Base-by-base conservation (phyloP, 2,329 filamentous ascomycete genomes). In the Pseudocercospora musae region DNA sequence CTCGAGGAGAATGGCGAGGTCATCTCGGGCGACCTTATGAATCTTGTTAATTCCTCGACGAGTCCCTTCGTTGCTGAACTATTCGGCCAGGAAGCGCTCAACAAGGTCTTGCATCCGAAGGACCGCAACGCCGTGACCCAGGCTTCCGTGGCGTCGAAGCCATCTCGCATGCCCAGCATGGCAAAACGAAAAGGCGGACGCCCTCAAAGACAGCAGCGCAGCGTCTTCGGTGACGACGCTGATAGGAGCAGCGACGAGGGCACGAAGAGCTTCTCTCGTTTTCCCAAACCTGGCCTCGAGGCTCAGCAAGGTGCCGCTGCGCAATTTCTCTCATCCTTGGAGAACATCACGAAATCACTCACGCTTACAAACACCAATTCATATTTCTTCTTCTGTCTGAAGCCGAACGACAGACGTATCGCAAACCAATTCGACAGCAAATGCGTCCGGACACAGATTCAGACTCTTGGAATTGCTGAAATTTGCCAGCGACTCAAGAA, bases 391-490 rank as follows among this genome's bases (percentile, higher is more conserved):
- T 97, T 99, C 78, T 99, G 95, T 73, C 79, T 99, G 66, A 99
- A 99, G 78, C 94, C 95, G 21, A 99, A 99, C 70, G 95, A 99
- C 75, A 86, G 95, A 58, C 88, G 95, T 55, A 99, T 99, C 68
- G 94, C 95, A 65, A 99, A 99, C 70, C 95, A 99, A 73, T 99
- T 98, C 71, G 95, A 99, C 77, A 97, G 92, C 84, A 98, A 98
- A 77, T 99, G 95, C 74, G 95, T 99, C 21, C 88, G 95, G 3
- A 91, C 90, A 10, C 95, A 99, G 74, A 85, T 99, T 1, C 94
- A 98, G 74, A 96, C 92, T 0, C 91, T 98, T 69, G 95, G 95
- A 31, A 96, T 99, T 71, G 93, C 93, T 0, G 95, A 99, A 74
- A 97, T 99, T 76, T 96, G 93, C 74, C 93, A 97, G 74, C 86